Conservation (phyloP, 371 early-diverging fungal genomes). For the Batkoa obscura region DNA sequence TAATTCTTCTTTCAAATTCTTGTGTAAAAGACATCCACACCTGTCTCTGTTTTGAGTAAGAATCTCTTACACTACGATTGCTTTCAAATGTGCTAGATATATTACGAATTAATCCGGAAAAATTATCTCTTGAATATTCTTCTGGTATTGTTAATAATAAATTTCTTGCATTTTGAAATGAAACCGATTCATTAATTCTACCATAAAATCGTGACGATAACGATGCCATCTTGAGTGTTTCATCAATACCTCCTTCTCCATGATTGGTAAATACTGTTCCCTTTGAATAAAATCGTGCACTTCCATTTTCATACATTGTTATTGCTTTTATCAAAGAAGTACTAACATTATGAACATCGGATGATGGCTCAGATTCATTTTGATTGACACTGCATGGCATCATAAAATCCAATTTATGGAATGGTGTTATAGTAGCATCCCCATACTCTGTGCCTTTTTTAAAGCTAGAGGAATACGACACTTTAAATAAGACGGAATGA, state of each 20-base stretch:
- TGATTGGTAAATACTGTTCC: neutral
- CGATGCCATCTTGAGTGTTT: conserved; percentile 8
- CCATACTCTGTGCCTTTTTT: too few relatives aligned
- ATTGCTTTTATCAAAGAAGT: too few relatives aligned
- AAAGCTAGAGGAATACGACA: too few relatives aligned
- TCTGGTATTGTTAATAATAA: conserved; percentile 10
- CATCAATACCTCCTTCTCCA: neutral
- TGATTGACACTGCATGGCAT: too few relatives aligned
- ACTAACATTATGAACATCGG: too few relatives aligned
- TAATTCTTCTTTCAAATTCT: conserved; percentile 12
- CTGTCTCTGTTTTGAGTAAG: conserved; percentile 10
- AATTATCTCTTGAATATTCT: conserved; percentile 11
- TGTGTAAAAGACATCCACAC: conserved; percentile 15
- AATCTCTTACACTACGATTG: conserved; percentile 11
- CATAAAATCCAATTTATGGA: too few relatives aligned
- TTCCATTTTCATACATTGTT: too few relatives aligned
- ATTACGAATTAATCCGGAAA: conserved; percentile 12
- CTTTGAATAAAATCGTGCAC: too few relatives aligned
- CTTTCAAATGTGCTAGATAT: conserved; percentile 16
- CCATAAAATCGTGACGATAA: conserved; percentile 13
- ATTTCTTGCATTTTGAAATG: conserved; percentile 14
- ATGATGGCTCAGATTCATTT: too few relatives aligned
- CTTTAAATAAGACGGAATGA: too few relatives aligned
- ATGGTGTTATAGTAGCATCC: too few relatives aligned
- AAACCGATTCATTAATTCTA: conserved; percentile 14